These are phyloP conservation scores for Psidium friedrichsthalianum DNA, from an alignment of 345 rosid genomes.

Conservation along the genomic window DNA sequence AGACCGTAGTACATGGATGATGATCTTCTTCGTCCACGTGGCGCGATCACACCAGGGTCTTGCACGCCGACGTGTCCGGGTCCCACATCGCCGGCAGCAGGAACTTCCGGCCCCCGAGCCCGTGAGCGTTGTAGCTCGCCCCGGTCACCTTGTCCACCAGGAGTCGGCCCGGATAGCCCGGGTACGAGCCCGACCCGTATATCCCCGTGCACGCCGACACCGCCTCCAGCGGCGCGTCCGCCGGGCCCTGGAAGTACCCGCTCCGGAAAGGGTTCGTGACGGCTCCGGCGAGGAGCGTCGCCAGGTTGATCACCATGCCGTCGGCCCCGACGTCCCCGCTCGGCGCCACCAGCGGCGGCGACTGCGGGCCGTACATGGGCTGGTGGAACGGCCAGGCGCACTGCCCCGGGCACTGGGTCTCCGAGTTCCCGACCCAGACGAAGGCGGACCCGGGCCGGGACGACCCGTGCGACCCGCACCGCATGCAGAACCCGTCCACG, in stretches of 20 bases:
- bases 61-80: slow-evolving; percentile 4
- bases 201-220: slow-evolving; percentile 10
- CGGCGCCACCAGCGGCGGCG: slow-evolving; percentile 8
- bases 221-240: slow-evolving; percentile 8
- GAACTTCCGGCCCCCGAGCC: slow-evolving; percentile 9
- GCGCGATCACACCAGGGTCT: slow-evolving; percentile 1
- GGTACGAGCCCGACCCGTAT: slow-evolving; percentile 10
- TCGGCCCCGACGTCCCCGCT: slow-evolving; percentile 13
- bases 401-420: slow-evolving; percentile 12
- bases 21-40: not conserved
- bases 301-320: slow-evolving; percentile 13
- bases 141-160: slow-evolving; percentile 5
- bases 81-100: slow-evolving; percentile 14
- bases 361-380: slow-evolving; percentile 12
- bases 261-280: slow-evolving; percentile 9
- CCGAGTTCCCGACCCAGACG: slow-evolving; percentile 19
- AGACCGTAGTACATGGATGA: not conserved
- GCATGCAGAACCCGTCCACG: slow-evolving; percentile 76
- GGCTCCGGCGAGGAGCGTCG: slow-evolving; percentile 6
- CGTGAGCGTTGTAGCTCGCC: slow-evolving; percentile 2
- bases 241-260: slow-evolving; percentile 12
- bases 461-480: slow-evolving; percentile 75
- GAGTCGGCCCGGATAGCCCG: slow-evolving; percentile 8
- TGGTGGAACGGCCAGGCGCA: slow-evolving; percentile 23
- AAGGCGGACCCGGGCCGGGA: not conserved